These are phyloP conservation scores for Calonectria hongkongensis DNA, from an alignment of 2,329 filamentous ascomycete species.

Conservation along the genomic window DNA sequence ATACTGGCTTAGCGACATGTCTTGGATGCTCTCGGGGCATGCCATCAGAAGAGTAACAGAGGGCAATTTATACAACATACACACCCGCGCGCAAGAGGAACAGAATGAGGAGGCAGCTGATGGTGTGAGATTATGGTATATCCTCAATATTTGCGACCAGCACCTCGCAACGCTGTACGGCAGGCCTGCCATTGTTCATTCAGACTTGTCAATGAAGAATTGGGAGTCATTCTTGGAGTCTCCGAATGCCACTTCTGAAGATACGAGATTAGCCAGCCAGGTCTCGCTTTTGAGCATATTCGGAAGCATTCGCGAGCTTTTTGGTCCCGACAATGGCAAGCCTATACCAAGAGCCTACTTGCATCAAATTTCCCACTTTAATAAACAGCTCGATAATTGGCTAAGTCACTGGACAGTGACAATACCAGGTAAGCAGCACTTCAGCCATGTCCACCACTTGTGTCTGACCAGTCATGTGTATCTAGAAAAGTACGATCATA, in stretches of 20 bases:
- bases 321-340: constrained; percentile 73
- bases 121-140: constrained; percentile 75
- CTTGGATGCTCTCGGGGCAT: constrained; percentile 76
- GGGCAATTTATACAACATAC: constrained; percentile 63
- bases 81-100: constrained; percentile 59
- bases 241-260: constrained; percentile 69
- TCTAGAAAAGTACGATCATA: constrained; percentile 57
- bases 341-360: constrained; percentile 70
- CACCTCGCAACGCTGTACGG: constrained; percentile 77
- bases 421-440: constrained; percentile 53
- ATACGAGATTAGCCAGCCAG: constrained; percentile 74
- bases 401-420: constrained; percentile 58
- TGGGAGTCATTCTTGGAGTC: constrained; percentile 72
- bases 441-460: too few species aligned
- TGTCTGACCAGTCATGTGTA: background rate
- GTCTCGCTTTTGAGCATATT: constrained; percentile 76
- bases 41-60: constrained; percentile 69
- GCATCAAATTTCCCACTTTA: constrained; percentile 63
- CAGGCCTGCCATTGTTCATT: constrained; percentile 73
- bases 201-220: constrained; percentile 73
- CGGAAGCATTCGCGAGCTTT: constrained; percentile 71
- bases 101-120: constrained; percentile 67
- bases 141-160: constrained; percentile 76
- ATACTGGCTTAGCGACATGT: constrained; percentile 78
- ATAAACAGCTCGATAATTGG: constrained; percentile 62